Base-by-base conservation (phyloP, 805 yeast genomes). In the Priceomyces castillae region DNA sequence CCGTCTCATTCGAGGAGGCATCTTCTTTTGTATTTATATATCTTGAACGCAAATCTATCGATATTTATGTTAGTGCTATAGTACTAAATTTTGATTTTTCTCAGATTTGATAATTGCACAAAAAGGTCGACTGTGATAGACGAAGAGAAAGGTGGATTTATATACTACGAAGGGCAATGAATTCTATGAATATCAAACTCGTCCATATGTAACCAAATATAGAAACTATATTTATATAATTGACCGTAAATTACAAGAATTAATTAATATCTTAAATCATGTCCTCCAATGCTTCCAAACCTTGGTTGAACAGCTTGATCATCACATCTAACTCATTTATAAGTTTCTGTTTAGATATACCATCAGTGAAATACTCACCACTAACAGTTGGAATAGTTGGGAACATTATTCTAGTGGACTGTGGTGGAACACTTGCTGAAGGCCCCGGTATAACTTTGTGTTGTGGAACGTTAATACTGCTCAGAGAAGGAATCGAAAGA, bases 1-100 rank as follows among this genome's bases (percentile, higher is more conserved):
- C 46, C 76, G 63, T 54, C 76, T 60, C 53, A 69, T 68, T 15
- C 75, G 67, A 20, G 73, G 71, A 17, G 74, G 60, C 73, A 69
- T 69, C 43, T 34, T 34, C 4, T 19, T 11, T 28, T 28, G 15
- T 28, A n/a, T 22, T 22, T 9, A n/a, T n/a, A n/a, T n/a, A n/a
- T n/a, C n/a, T n/a, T n/a, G n/a, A n/a, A n/a, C n/a, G n/a, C n/a
- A n/a, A n/a, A n/a, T n/a, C n/a, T n/a, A n/a, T n/a, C n/a, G n/a
- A n/a, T n/a, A n/a, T n/a, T n/a, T n/a, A n/a, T n/a, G n/a, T n/a
- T n/a, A n/a, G n/a, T n/a, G n/a, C n/a, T n/a, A n/a, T n/a, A n/a
- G n/a, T n/a, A n/a, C n/a, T n/a, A n/a, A n/a, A n/a, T n/a, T n/a
- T n/a, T n/a, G n/a, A n/a, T 12, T 28, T 28, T 28, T 28, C 31